Evolutionary conservation across 1,139 yeast genomes (phyloP).

Genomic region (Suhomyces guaymorum): DNA sequence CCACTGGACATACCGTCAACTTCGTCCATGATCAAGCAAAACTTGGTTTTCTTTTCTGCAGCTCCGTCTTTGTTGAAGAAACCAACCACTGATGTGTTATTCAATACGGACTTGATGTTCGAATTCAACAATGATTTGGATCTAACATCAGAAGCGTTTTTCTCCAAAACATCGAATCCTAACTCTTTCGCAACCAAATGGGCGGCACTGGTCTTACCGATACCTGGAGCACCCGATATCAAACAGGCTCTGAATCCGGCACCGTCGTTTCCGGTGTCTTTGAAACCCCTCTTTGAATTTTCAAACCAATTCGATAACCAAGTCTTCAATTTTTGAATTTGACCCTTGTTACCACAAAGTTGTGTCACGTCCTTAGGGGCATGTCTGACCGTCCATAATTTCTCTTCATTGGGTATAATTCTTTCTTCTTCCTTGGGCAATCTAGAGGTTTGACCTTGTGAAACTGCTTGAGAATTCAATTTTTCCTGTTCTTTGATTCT

Average conservation of each 20-base stretch:
- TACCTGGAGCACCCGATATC: conserved; percentile 85
- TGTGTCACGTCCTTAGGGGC: conserved; percentile 79
- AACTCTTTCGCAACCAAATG: conserved; percentile 66
- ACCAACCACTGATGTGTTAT: conserved; percentile 83
- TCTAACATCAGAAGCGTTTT: conserved; percentile 86
- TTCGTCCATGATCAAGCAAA: conserved; percentile 95
- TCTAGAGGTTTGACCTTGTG: conserved; percentile 5
- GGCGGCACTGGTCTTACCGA: conserved; percentile 81
- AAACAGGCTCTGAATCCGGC: conserved; percentile 78
- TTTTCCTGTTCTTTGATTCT: neutral
- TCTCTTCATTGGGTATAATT: conserved; percentile 49
- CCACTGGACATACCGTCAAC: conserved; percentile 99
- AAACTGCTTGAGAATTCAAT: neutral
- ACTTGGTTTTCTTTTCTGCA: conserved; percentile 42
- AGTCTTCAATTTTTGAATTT: conserved; percentile 58
- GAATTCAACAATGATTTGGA: conserved; percentile 73
- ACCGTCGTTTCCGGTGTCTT: conserved; percentile 58
- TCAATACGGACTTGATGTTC: conserved; percentile 68
- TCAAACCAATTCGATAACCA: conserved; percentile 85
- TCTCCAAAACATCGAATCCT: conserved; percentile 73
- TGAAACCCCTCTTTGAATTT: conserved; percentile 56
- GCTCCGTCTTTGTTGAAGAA: conserved; percentile 49
- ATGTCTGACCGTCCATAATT: conserved; percentile 89
- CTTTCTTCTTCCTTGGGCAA: conserved; percentile 23
- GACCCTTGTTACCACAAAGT: conserved; percentile 88